Evolutionary conservation across 495 filamentous ascomycete genomes (phyloP), one percentile per base, ranked within the genome.

Genomic region (Aspergillus nidulans): DNA sequence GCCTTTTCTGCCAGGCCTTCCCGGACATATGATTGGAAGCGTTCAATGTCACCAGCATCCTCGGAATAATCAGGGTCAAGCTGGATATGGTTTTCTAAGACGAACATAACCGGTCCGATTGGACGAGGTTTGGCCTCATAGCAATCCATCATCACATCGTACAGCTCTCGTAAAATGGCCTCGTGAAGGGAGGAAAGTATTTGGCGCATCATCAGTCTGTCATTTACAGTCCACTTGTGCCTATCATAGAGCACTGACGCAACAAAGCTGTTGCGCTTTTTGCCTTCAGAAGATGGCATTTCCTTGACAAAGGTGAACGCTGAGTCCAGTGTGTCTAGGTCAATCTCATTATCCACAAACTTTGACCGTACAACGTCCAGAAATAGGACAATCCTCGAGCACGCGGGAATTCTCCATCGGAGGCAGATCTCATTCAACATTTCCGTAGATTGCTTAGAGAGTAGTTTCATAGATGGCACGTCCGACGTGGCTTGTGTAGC

Each of bases 321-420:
- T 15, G 81, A 80, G 71, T 95, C 91, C 23, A 99, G 73, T 24
- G 86, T 90, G 57, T 88, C 83, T 30, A 92, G 80, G 20, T 81
- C 78, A 42, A 96, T 86, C 63, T 96, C 87, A 58, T 90, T 86
- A 59, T 96, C 86, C 49, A 92, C 77, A 63, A 90, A 97, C 64
- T 92, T 94, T 61, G 87, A 84, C 18, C 84, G 80, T 39, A 90
- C 80, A 36, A 91, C 90, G 71, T 99, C 95, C 36, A 97, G 72
- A 63, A 95, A 89, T 9, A 95, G 73, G 2, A 91, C 81, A 50
- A 92, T 74, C 44, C 90, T 79, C 30, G 91, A 90, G 65, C 87
- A 90, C 44, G 83, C 81, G 18, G 94, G 92, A 56, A 99, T 82
- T 21, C 95, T 85, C 95, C 95, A 99, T 55, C 92, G 85, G 59